phyloP scores from a whole-genome alignment of 352 stramenopile genomes.

The Globisporangium recalcitrans region DNA sequence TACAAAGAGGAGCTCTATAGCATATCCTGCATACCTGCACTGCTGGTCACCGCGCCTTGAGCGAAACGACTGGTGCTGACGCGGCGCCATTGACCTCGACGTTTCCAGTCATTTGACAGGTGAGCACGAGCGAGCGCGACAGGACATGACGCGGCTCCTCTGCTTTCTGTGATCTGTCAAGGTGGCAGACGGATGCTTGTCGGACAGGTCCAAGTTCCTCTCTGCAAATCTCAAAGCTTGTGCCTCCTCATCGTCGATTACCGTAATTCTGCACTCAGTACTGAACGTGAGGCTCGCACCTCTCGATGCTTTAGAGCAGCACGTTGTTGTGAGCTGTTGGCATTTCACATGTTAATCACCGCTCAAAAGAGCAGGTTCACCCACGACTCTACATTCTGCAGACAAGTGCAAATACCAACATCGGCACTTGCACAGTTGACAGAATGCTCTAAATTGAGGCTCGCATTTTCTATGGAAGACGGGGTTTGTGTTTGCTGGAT shows the following conservation, averaged over 20 bases:
- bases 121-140: neutral
- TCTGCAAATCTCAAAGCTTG: neutral
- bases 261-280: neutral
- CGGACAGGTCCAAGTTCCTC: neutral
- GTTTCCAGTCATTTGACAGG: neutral
- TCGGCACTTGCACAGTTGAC: too few relatives aligned
- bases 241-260: neutral
- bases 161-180: neutral
- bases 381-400: neutral
- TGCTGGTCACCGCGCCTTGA: neutral
- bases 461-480: conserved; percentile 1
- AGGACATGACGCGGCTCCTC: neutral
- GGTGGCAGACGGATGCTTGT: neutral
- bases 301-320: neutral
- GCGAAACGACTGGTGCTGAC: neutral
- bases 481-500: neutral
- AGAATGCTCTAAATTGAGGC: neutral
- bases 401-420: too few relatives aligned
- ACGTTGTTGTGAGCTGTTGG: neutral
- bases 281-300: neutral
- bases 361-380: neutral
- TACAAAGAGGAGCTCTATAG: conserved; percentile 8
- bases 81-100: neutral
- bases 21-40: neutral
- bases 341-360: neutral